These are phyloP conservation scores for Cladophialophora psammophila DNA, from an alignment of 2,329 filamentous ascomycete species.

Conservation along the genomic window DNA sequence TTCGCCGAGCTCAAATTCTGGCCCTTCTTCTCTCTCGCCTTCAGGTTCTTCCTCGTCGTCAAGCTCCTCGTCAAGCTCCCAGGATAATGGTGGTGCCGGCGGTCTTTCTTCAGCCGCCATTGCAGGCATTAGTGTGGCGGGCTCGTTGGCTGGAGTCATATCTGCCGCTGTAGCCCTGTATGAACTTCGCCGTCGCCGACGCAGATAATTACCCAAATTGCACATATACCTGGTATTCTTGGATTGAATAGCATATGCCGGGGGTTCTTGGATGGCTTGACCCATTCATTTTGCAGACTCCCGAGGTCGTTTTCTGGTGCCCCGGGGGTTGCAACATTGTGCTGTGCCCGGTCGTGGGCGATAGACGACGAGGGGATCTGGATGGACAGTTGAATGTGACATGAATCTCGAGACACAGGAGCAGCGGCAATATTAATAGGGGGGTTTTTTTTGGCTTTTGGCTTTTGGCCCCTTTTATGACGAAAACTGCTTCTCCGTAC, in stretches of 20 bases:
- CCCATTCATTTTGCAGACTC: not conserved
- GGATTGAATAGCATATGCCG: not conserved
- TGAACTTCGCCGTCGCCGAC: too few species aligned
- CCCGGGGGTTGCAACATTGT: not conserved
- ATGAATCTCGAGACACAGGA: not conserved
- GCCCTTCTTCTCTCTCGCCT: too few species aligned
- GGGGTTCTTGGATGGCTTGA: not conserved
- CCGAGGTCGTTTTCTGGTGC: not conserved
- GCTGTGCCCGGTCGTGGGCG: not conserved
- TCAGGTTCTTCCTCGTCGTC: too few species aligned
- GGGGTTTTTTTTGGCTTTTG: too few species aligned
- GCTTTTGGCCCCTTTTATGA: constrained; percentile 14
- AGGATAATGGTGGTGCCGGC: too few species aligned
- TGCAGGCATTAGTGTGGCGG: too few species aligned
- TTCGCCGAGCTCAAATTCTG: too few species aligned
- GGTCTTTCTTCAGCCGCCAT: too few species aligned
- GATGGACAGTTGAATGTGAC: not conserved
- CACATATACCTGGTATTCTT: not conserved
- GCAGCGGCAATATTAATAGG: constrained; percentile 3
- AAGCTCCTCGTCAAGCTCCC: too few species aligned
- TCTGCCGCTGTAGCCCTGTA: too few species aligned
- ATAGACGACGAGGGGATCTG: not conserved
- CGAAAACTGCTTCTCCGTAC: not conserved
- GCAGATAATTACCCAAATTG: too few species aligned
- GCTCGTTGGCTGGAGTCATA: too few species aligned